These are phyloP conservation scores for Gaultheria prostrata DNA, from an alignment of 148 eudicot species.

Conservation along the genomic window DNA sequence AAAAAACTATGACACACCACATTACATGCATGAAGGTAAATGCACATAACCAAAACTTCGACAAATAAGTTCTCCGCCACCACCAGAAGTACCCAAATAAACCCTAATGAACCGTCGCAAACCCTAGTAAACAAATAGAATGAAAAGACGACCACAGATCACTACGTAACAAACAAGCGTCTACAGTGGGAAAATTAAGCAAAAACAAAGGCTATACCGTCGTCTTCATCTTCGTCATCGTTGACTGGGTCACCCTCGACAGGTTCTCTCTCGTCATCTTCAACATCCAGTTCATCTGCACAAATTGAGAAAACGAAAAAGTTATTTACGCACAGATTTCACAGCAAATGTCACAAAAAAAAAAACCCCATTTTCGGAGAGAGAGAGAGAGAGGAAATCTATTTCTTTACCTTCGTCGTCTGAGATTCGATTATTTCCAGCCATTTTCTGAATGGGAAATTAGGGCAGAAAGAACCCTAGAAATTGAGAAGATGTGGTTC, in stretches of 20 bases:
- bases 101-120: neutral
- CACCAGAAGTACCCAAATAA: neutral
- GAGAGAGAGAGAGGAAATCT: neutral
- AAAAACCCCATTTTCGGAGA: constrained; percentile 25
- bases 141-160: neutral
- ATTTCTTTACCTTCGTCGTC: constrained; percentile 64
- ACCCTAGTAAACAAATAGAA: neutral
- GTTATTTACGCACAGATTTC: neutral
- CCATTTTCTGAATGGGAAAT: constrained; percentile 32
- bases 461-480: constrained; percentile 25
- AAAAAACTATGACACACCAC: neutral
- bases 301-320: neutral
- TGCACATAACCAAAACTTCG: neutral
- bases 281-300: constrained; percentile 67
- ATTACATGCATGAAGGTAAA: neutral
- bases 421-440: constrained; percentile 47
- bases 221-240: constrained; percentile 70
- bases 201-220: constrained; percentile 33
- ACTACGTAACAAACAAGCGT: neutral
- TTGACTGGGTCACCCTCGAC: constrained; percentile 61
- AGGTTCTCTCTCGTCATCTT: constrained; percentile 73
- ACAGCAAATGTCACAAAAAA: neutral
- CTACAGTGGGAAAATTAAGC: neutral
- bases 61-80: neutral
- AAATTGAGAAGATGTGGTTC: neutral